Conservation (phyloP, 1,284 basidiomycete genomes). For the Ganoderma lingzhi region DNA sequence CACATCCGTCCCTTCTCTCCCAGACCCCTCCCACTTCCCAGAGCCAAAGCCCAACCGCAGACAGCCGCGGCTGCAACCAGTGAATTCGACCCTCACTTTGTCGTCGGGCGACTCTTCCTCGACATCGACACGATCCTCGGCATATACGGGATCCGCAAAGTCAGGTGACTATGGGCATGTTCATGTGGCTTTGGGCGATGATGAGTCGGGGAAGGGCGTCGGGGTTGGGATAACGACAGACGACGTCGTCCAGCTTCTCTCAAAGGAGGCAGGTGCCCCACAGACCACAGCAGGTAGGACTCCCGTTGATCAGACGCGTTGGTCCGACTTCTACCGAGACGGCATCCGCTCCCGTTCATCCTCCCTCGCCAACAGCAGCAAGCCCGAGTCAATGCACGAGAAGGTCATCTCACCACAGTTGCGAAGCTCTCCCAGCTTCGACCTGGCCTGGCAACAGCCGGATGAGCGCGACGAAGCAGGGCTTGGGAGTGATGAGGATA, state of each 20-base stretch:
- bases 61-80: conserved; percentile 46
- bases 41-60: conserved; percentile 61
- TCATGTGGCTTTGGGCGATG: conserved; percentile 69
- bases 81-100: conserved; percentile 52
- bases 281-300: conserved; percentile 51
- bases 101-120: conserved; percentile 75
- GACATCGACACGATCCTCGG: conserved; percentile 77
- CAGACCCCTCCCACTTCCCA: conserved; percentile 70
- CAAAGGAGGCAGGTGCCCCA: conserved; percentile 56
- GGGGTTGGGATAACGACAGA: conserved; percentile 69
- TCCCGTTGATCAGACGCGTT: conserved; percentile 61
- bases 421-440: conserved; percentile 73
- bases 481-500: conserved; percentile 75
- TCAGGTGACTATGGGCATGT: conserved; percentile 70
- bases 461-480: conserved; percentile 78
- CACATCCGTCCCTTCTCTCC: conserved; percentile 54
- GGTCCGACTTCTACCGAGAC: conserved; percentile 72
- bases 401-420: conserved; percentile 44
- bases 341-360: conserved; percentile 73
- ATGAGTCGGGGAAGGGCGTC: conserved; percentile 56
- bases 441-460: conserved; percentile 74
- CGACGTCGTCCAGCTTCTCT: conserved; percentile 65
- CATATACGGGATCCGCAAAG: conserved; percentile 75
- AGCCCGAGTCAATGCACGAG: conserved; percentile 53
- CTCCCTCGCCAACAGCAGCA: conserved; percentile 61